Evolutionary conservation across 1,284 basidiomycete genomes (phyloP).

Genomic region (Leccinum solheimii): DNA sequence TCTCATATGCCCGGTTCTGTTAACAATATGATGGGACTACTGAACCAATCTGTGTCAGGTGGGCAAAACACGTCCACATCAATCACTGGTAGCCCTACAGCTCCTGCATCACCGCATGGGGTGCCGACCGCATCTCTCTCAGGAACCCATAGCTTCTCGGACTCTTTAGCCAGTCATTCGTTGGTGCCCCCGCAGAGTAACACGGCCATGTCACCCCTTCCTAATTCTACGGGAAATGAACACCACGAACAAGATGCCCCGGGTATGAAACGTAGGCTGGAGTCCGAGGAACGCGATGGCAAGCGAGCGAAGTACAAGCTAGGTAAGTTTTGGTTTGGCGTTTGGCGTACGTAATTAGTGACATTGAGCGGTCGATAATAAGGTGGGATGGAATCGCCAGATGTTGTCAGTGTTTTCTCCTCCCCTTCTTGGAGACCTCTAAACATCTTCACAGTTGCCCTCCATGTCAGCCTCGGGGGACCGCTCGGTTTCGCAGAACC

Average conservation of each 20-base stretch:
- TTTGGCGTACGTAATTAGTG: constrained; percentile 31
- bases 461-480: constrained; percentile 27
- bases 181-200: constrained; percentile 17
- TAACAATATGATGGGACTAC: constrained; percentile 30
- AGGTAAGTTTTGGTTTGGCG: constrained; percentile 42
- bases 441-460: constrained; percentile 21
- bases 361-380: constrained; percentile 27
- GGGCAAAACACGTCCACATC: constrained; percentile 22
- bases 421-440: constrained; percentile 14
- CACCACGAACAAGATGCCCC: constrained; percentile 48
- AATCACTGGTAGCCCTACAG: constrained; percentile 31
- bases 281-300: constrained; percentile 59
- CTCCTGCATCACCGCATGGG: constrained; percentile 35
- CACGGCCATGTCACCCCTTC: constrained; percentile 9
- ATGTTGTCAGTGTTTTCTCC: constrained; percentile 31
- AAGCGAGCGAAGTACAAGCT: constrained; percentile 72
- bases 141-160: constrained; percentile 30
- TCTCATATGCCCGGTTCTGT: constrained; percentile 26
- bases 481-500: constrained; percentile 19
- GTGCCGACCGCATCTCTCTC: constrained; percentile 27
- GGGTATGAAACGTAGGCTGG: constrained; percentile 67
- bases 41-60: constrained; percentile 31
- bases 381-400: constrained; percentile 45
- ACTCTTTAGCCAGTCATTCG: constrained; percentile 26
- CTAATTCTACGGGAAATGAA: constrained; percentile 17